Conservation (phyloP, 345 rosid genomes). For the Eucalyptus pauciflora region DNA sequence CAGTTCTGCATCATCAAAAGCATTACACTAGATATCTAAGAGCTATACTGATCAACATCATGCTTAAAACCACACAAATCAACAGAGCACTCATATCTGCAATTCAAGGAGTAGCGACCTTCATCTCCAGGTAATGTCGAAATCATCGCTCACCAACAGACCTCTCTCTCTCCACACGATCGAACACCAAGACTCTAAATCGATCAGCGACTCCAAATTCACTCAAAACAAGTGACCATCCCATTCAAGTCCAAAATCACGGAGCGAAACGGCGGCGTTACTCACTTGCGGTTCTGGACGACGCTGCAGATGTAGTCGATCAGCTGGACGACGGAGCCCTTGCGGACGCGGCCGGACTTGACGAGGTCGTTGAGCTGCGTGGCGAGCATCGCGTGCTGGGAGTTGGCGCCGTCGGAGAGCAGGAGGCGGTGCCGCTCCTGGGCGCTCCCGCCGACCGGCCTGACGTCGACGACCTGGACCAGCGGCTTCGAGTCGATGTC, state of each 20-base stretch:
- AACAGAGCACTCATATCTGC: neutral
- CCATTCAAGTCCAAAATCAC: neutral
- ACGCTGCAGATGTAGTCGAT: constrained; percentile 78
- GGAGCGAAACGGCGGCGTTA: neutral
- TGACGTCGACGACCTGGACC: constrained; percentile 69
- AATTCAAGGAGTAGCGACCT: neutral
- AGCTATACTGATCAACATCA: neutral
- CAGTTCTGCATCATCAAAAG: neutral
- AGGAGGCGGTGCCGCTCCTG: constrained; percentile 73
- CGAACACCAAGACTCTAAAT: neutral
- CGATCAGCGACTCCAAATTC: neutral
- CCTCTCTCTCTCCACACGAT: neutral
- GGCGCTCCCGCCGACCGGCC: constrained; percentile 25
- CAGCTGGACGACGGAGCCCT: constrained; percentile 78
- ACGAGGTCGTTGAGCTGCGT: constrained; percentile 74
- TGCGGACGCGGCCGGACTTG: constrained; percentile 41
- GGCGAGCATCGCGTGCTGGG: constrained; percentile 80
- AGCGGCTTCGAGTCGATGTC: constrained; percentile 75
- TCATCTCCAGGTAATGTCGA: neutral
- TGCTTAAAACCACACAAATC: neutral
- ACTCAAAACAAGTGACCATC: neutral
- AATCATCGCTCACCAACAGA: neutral
- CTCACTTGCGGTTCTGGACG: constrained; percentile 57
- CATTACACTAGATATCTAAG: neutral
- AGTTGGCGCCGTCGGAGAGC: constrained; percentile 47